These are phyloP conservation scores for Penicillium bialowiezense DNA, from an alignment of 495 filamentous ascomycete genomes.

Conservation along the genomic window DNA sequence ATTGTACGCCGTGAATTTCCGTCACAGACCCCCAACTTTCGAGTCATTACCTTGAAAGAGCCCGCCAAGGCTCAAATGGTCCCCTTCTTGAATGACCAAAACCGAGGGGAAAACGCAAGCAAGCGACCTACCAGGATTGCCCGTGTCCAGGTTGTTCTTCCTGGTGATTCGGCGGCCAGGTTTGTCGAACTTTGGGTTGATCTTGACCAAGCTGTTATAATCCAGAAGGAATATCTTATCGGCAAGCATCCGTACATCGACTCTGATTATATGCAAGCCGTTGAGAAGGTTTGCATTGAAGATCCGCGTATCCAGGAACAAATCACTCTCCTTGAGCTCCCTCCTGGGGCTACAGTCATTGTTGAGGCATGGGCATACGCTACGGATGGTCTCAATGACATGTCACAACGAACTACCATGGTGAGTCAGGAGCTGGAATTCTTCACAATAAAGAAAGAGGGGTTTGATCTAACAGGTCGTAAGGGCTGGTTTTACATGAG, in stretches of 20 bases:
- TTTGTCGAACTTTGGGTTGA: constrained; percentile 19
- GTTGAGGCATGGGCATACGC: constrained; percentile 40
- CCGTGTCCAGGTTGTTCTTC: constrained; percentile 18
- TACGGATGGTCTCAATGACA: constrained; percentile 39
- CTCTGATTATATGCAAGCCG: constrained; percentile 28
- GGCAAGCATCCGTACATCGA: constrained; percentile 33
- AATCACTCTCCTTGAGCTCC: constrained; percentile 25
- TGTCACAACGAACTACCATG: constrained; percentile 30
- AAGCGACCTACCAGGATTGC: constrained; percentile 17
- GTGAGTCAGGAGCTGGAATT: constrained; percentile 3
- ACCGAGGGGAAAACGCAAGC: neutral
- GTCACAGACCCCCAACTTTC: constrained; percentile 12
- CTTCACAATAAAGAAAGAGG: neutral
- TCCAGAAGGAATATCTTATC: constrained; percentile 10
- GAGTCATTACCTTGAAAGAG: constrained; percentile 25
- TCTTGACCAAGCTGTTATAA: constrained; percentile 8
- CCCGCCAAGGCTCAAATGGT: constrained; percentile 27
- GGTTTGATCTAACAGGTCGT: neutral
- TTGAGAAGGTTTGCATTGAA: constrained; percentile 25
- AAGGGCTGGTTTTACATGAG: constrained; percentile 37
- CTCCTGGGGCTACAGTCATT: constrained; percentile 25
- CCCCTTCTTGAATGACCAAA: constrained; percentile 23
- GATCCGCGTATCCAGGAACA: constrained; percentile 19
- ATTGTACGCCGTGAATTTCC: constrained; percentile 7
- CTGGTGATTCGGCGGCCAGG: constrained; percentile 6